Evolutionary conservation across 2,329 filamentous ascomycete genomes (phyloP).

Genomic region (Allantophomopsis lycopodina): DNA sequence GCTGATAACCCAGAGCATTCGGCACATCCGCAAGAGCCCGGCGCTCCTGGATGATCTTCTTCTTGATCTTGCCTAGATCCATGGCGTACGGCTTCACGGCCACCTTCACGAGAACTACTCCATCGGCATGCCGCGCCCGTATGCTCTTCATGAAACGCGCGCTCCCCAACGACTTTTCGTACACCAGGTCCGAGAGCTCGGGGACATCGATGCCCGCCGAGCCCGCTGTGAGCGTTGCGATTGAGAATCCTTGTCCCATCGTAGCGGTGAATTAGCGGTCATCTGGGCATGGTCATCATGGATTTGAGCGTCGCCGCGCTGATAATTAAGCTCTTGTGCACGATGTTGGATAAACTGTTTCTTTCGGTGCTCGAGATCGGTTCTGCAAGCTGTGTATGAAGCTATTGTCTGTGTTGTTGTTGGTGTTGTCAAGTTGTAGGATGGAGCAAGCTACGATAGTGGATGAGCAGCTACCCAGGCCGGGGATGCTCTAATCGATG

Average conservation of each 20-base stretch:
- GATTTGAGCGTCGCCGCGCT: background rate
- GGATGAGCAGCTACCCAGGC: too few relatives aligned
- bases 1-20: constrained; percentile 82
- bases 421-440: background rate
- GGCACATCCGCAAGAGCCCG: constrained; percentile 69
- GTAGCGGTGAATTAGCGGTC: constrained; percentile 12
- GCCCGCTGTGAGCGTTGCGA: constrained; percentile 81
- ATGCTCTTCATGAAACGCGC: constrained; percentile 96
- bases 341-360: too few relatives aligned
- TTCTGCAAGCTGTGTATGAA: too few relatives aligned
- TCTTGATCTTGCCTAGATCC: constrained; percentile 66
- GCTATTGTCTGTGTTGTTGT: background rate
- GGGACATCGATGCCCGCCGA: constrained; percentile 88
- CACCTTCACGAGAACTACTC: constrained; percentile 85
- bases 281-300: constrained; percentile 14
- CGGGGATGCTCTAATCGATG: too few relatives aligned
- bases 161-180: constrained; percentile 84
- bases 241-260: constrained; percentile 96
- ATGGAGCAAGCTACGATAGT: too few relatives aligned
- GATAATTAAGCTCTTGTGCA: background rate
- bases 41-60: constrained; percentile 66
- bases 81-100: constrained; percentile 87
- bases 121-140: constrained; percentile 77
- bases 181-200: constrained; percentile 78
- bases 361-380: constrained; percentile 2